Conservation (phyloP, 228 moss, liverwort and hornwort genomes). For the Sphagnum fallax region DNA sequence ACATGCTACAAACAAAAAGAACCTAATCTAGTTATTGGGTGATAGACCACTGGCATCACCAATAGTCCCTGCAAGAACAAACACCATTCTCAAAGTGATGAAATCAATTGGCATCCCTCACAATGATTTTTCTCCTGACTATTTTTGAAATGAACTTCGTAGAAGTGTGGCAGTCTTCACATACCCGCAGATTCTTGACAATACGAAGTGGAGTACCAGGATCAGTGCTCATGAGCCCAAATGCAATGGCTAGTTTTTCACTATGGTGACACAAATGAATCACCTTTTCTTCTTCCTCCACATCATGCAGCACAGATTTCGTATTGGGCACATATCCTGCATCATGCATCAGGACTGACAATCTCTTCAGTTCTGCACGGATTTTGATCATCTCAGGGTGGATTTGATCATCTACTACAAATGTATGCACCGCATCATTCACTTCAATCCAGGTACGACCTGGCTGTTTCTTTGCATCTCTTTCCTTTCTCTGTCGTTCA, state of each 20-base stretch:
- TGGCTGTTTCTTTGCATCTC: neutral
- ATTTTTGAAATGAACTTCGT: neutral
- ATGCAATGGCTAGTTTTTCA: conserved; percentile 2
- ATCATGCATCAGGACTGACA: neutral
- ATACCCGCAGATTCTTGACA: neutral
- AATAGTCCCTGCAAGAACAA: neutral
- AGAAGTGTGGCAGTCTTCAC: neutral
- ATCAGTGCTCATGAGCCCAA: neutral
- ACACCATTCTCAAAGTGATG: neutral
- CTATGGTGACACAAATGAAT: neutral
- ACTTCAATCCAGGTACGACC: conserved; percentile 1
- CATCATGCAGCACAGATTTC: neutral
- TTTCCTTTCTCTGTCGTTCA: neutral
- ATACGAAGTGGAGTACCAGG: neutral
- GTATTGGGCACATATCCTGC: conserved; percentile 3
- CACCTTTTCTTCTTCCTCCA: neutral
- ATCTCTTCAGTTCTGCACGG: neutral
- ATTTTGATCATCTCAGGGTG: conserved; percentile 1
- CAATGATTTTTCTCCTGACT: neutral
- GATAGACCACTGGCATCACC: neutral
- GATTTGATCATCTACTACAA: conserved; percentile 1
- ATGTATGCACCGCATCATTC: conserved; percentile 2
- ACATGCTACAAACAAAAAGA: too few species aligned
- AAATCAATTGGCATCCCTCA: neutral
- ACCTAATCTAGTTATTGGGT: too few species aligned